Evolutionary conservation across 2,329 filamentous ascomycete genomes (phyloP).

Genomic region (Grosmannia huntii): DNA sequence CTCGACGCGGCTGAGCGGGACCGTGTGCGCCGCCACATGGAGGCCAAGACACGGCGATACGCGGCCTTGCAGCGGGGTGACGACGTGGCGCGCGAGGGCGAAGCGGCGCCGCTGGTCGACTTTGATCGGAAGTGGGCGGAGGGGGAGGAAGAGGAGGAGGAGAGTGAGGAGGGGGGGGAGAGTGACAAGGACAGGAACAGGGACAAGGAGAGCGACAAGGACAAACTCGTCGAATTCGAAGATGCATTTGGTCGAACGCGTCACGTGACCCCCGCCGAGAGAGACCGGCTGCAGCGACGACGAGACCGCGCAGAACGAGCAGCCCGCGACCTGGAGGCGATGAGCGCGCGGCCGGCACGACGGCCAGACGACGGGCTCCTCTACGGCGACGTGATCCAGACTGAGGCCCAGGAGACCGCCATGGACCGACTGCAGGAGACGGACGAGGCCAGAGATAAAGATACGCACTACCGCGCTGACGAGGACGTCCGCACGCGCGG

Average conservation of each 20-base stretch:
- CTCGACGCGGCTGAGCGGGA: constrained; percentile 56
- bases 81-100: constrained; percentile 53
- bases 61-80: constrained; percentile 85
- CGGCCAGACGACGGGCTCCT: constrained; percentile 49
- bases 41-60: constrained; percentile 82
- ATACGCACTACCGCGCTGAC: constrained; percentile 74
- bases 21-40: constrained; percentile 67
- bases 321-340: constrained; percentile 50
- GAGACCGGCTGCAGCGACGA: constrained; percentile 47
- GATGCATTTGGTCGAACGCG: constrained; percentile 88
- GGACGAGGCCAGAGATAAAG: constrained; percentile 21
- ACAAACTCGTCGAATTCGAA: constrained; percentile 58
- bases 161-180: constrained; percentile 29
- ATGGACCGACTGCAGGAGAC: constrained; percentile 55
- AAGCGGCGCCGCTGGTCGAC: constrained; percentile 63
- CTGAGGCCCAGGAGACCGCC: constrained; percentile 60
- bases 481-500: constrained; percentile 78
- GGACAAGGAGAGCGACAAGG: constrained; percentile 53
- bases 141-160: constrained; percentile 28
- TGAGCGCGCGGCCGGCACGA: constrained; percentile 53
- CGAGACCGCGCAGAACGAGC: constrained; percentile 33
- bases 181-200: constrained; percentile 67
- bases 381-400: constrained; percentile 74
- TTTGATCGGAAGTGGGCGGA: constrained; percentile 96
- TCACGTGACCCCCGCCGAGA: constrained; percentile 57